Percentiles rank a stretch among this genome's conserved stretches.
Conservation (phyloP, 495 filamentous ascomycete genomes). For the Trichoderma asperelloides region DNA sequence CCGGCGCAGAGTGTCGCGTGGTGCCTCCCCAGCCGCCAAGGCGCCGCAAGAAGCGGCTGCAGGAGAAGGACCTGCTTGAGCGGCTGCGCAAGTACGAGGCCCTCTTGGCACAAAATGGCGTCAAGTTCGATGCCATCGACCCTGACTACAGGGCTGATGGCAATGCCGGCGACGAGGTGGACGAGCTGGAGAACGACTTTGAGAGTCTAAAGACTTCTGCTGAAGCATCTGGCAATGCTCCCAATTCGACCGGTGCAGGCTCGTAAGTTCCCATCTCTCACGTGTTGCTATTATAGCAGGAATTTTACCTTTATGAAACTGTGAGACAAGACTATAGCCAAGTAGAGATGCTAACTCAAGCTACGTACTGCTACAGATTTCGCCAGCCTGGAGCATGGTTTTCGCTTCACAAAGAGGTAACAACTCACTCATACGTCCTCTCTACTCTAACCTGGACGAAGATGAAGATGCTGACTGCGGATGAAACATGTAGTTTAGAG, state of each 20-base stretch:
- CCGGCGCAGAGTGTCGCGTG: conserved; percentile 49
- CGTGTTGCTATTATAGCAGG: background rate
- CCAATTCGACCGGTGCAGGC: background rate
- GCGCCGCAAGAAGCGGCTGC: conserved; percentile 48
- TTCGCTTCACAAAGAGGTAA: conserved; percentile 33
- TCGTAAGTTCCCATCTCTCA: background rate
- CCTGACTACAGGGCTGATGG: conserved; percentile 34
- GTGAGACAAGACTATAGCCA: background rate
- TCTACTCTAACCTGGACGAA: background rate
- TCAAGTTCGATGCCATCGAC: conserved; percentile 36
- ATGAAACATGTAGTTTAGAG: conserved; percentile 28
- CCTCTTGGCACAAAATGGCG: conserved; percentile 42
- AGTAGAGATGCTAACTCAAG: background rate
- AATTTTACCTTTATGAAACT: background rate
- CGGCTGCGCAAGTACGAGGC: conserved; percentile 47
- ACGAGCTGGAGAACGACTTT: conserved; percentile 41
- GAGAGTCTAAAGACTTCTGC: conserved; percentile 31
- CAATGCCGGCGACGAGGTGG: conserved; percentile 35
- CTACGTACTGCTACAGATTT: background rate
- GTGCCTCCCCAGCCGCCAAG: conserved; percentile 50
- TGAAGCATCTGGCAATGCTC: background rate
- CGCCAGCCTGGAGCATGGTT: conserved; percentile 29
- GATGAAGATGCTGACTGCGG: background rate
- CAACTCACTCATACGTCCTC: background rate
- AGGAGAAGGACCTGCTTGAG: conserved; percentile 42